phyloP scores from a whole-genome alignment of 2,329 filamentous ascomycete species.

The Xylariomycetidae sp. region DNA sequence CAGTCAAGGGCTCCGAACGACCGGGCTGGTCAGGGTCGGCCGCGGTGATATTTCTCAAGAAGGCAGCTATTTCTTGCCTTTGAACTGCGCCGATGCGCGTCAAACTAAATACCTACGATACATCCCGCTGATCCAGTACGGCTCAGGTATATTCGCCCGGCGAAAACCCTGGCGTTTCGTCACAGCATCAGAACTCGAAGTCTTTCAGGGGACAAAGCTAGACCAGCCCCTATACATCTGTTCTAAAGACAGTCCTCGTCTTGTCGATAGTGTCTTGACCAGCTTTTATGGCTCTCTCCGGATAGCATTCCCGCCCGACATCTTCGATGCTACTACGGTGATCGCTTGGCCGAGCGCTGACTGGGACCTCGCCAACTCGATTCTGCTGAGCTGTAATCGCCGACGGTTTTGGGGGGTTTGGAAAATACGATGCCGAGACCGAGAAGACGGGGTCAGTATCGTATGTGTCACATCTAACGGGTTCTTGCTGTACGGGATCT shows the following conservation, averaged over 20 bases:
- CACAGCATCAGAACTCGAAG: conserved; percentile 16
- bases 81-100: conserved; percentile 18
- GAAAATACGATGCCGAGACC: conserved; percentile 10
- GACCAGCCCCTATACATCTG: conserved; percentile 17
- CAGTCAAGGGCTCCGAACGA: conserved; percentile 16
- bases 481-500: conserved; percentile 19
- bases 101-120: conserved; percentile 14
- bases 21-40: conserved; percentile 15
- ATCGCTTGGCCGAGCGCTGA: conserved; percentile 14
- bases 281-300: conserved; percentile 17
- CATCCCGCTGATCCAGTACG: conserved; percentile 18
- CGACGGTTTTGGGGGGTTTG: conserved; percentile 19
- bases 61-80: conserved; percentile 18
- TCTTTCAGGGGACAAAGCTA: conserved; percentile 14
- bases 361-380: conserved; percentile 19
- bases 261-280: conserved; percentile 12
- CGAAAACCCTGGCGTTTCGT: conserved; percentile 14
- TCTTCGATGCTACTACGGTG: conserved; percentile 14
- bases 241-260: conserved; percentile 11
- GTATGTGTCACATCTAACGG: conserved; percentile 16
- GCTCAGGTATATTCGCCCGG: conserved; percentile 16
- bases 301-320: conserved; percentile 13
- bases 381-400: conserved; percentile 18
- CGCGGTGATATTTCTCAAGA: conserved; percentile 8
- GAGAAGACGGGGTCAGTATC: conserved; percentile 12